Base-by-base conservation (phyloP, 2,329 filamentous ascomycete genomes). In the Chaetomium globosum region DNA sequence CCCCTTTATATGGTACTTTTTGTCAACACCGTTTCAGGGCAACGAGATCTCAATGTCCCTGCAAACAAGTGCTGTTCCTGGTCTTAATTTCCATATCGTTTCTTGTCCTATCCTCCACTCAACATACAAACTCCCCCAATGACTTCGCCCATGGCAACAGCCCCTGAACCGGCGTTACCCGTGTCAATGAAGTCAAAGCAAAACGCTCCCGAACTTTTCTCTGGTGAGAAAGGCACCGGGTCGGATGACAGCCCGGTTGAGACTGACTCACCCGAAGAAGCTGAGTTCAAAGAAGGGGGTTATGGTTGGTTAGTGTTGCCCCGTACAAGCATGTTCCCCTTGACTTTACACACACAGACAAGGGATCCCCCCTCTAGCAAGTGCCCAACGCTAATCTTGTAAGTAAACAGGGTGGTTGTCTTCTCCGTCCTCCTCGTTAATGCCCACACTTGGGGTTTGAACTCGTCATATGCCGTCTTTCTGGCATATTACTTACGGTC, bases 371-470 rank as follows among this genome's bases (percentile, higher is more conserved):
- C 10, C n/a, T 28, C 26, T 26, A 26, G 4, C 23, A 21, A 13
- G 1, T 33, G 16, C 36, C 36, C 7, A 30, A 8, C 19, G 39
- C 61, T 66, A 43, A 66, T 54, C 19, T 26, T 12, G 6, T 43
- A 2, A 26, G 9, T 36, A 10, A 2, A 12, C 59, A 81, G 79
- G 80, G 80, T 87, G 26, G 85, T 86, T 61, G 82, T 85, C n/a
- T 71, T 78, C 2, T 81, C 80, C 48, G 78, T 82, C 67, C 81
- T 83, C 59, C 75, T 85, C 67, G 82, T 90, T 64, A 90, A 90
- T 73, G 85, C 82, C 8, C 89, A 92, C 73, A 91, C 89, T 0
- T 92, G 89, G 89, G 89, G 89, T 8, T 78, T 92, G 67, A 92
- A 92, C 74, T 86, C 84, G 80, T 82, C 84, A 1, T 90, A 84